Base-by-base conservation (phyloP, 2,329 filamentous ascomycete genomes). In the Alternaria ethzedia region DNA sequence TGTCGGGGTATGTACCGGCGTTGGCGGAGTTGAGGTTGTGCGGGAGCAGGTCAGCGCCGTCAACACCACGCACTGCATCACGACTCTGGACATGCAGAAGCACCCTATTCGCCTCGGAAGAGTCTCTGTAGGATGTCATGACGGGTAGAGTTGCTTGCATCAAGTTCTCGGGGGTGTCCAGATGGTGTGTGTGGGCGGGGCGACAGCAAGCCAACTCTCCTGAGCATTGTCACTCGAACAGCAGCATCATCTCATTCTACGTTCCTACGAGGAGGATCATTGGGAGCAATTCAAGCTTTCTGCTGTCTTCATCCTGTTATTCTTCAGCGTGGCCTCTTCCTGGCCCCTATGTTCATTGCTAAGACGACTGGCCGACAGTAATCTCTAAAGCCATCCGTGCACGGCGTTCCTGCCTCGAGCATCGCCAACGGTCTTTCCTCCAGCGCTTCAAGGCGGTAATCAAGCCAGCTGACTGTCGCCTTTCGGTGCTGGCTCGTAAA, bases 331-430 rank as follows among this genome's bases (percentile, higher is more conserved):
- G 23, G 49, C n/a, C 47, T 36, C 20, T 43, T 51, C 57, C 55
- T 45, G 23, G 23, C 54, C 52, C 26, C 23, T 44, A 26, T 51
- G 61, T 59, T 59, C 61, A 61, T 58, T 64, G 70, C 70, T 75
- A 75, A 75, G 65, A 68, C 49, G 41, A 57, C 36, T 61, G 57
- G 23, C 52, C 54, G 45, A 70, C 68, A 78, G 73, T 76, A 77
- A 76, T 77, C 70, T 68, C 65, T 70, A 69, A 65, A 70, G 55
- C 61, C 61, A 54, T 58, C 61, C 56, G 57, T 64, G 68, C 64
- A 63, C 59, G 64, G 65, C 57, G 71, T 63, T 67, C 66, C 66
- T 68, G 63, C 68, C 64, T 51, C 52, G 30, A 52, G 67, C 49
- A 61, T 57, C 63, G 57, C 55, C 70, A 56, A 67, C 60, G 36